Evolutionary conservation across 768 basidiomycete genomes (phyloP).

Genomic region (Omphalotus guepiniiformis): DNA sequence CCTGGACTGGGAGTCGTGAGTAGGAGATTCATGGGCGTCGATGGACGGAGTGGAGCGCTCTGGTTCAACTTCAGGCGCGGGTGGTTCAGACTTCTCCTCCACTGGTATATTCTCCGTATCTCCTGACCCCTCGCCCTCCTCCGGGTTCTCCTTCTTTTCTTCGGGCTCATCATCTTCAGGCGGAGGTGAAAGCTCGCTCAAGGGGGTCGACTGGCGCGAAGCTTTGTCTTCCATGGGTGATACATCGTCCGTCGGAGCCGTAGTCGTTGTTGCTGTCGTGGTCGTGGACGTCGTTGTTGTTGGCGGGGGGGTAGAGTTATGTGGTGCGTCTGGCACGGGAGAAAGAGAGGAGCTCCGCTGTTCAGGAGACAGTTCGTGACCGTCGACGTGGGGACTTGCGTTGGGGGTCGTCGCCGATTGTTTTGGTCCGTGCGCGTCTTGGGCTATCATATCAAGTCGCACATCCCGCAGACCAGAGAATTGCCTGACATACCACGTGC

Average conservation of each 20-base stretch:
- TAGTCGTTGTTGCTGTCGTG: constrained; percentile 16
- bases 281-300: too few relatives aligned
- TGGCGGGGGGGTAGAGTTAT: constrained; percentile 28
- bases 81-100: constrained; percentile 1
- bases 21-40: constrained; percentile 14
- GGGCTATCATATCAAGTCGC: too few relatives aligned
- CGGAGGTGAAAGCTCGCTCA: constrained; percentile 72
- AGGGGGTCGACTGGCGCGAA: constrained; percentile 64
- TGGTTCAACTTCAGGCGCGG: neutral
- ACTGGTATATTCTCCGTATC: constrained; percentile 10
- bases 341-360: constrained; percentile 44
- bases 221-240: constrained; percentile 27
- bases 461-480: too few relatives aligned
- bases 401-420: too few relatives aligned
- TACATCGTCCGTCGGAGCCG: constrained; percentile 16
- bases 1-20: constrained; percentile 36
- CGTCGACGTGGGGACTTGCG: constrained; percentile 1
- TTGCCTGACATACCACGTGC: too few relatives aligned
- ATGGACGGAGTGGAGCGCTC: constrained; percentile 1
- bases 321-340: constrained; percentile 41
- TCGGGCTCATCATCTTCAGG: constrained; percentile 51
- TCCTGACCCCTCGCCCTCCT: constrained; percentile 15
- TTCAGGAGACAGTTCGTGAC: constrained; percentile 1
- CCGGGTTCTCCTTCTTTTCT: constrained; percentile 27
- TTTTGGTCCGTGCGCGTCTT: too few relatives aligned